Evolutionary conservation across 2,329 filamentous ascomycete species (phyloP).

Genomic region (Verticillium albo-atrum): DNA sequence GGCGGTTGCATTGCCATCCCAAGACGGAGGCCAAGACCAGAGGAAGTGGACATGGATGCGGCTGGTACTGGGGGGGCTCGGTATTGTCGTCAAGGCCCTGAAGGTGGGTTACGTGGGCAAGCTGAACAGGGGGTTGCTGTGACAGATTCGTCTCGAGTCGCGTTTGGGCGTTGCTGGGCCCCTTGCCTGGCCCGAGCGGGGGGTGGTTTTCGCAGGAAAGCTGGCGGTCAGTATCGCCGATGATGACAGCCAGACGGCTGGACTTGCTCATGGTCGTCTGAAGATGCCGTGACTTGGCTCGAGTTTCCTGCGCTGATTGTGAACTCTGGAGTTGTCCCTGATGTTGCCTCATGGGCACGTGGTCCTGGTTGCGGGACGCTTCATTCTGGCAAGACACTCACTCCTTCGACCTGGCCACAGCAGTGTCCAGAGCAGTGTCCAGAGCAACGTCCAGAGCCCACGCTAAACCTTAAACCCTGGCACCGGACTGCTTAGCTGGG

Average conservation of each 20-base stretch:
- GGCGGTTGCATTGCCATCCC: slow-evolving; percentile 7
- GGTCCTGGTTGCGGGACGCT: not conserved
- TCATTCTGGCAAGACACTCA: not conserved
- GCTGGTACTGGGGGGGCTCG: not conserved
- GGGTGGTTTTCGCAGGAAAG: not conserved
- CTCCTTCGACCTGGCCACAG: not conserved
- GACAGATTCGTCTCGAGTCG: slow-evolving; percentile 46
- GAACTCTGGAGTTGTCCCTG: not conserved
- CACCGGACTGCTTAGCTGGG: not conserved
- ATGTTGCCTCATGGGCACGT: not conserved
- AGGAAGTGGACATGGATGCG: not conserved
- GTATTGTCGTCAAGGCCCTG: not conserved
- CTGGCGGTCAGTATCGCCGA: slow-evolving; percentile 4
- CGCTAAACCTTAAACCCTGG: not conserved
- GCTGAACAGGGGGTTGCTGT: slow-evolving; percentile 12
- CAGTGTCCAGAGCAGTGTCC: too few relatives aligned
- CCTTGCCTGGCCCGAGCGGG: not conserved
- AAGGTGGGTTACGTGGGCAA: not conserved
- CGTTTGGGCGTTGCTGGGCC: slow-evolving; percentile 32
- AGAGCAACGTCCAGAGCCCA: not conserved
- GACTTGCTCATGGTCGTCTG: not conserved
- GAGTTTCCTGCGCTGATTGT: too few relatives aligned
- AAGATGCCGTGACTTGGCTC: not conserved
- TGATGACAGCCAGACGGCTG: not conserved
- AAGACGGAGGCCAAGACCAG: not conserved